Conservation (phyloP, 2,329 filamentous ascomycete genomes). For the Fusarium praegraminearum region DNA sequence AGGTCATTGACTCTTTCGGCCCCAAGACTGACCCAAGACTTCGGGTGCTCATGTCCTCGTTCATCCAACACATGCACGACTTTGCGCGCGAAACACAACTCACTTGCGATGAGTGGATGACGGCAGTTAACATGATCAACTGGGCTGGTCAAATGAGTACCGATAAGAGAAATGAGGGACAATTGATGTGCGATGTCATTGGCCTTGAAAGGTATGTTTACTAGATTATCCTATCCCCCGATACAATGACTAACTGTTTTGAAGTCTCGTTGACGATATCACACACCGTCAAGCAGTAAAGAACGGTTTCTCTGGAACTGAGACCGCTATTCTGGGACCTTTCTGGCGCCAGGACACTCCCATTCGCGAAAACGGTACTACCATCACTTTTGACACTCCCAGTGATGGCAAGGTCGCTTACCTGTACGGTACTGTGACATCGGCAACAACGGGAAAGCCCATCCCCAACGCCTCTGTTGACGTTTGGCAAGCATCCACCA, state of each 20-base stretch:
- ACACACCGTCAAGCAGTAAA: slow-evolving; percentile 70
- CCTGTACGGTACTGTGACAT: slow-evolving; percentile 72
- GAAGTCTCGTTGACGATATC: slow-evolving; percentile 80
- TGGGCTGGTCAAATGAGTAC: slow-evolving; percentile 76
- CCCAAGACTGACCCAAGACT: slow-evolving; percentile 76
- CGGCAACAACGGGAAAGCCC: slow-evolving; percentile 70
- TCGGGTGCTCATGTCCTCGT: slow-evolving; percentile 73
- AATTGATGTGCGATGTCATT: slow-evolving; percentile 78
- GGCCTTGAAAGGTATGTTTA: slow-evolving; percentile 72
- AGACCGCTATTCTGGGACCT: slow-evolving; percentile 84
- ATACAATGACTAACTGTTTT: neutral
- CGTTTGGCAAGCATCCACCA: slow-evolving; percentile 84
- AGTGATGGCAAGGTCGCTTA: slow-evolving; percentile 64
- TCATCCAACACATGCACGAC: slow-evolving; percentile 83
- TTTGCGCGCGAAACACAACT: slow-evolving; percentile 84
- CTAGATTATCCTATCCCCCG: accelerated
- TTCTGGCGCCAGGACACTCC: slow-evolving; percentile 85
- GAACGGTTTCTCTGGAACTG: slow-evolving; percentile 65
- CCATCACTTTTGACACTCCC: slow-evolving; percentile 69
- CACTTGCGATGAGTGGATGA: slow-evolving; percentile 83
- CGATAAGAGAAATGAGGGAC: slow-evolving; percentile 77
- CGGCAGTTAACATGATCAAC: slow-evolving; percentile 70
- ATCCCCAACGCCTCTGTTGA: slow-evolving; percentile 76
- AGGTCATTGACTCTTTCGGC: slow-evolving; percentile 80
- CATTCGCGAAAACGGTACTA: slow-evolving; percentile 74